Percentiles rank a stretch among this genome's conserved stretches.
phyloP scores from a whole-genome alignment of 2,329 filamentous ascomycete genomes.

The Verruconis gallopava region DNA sequence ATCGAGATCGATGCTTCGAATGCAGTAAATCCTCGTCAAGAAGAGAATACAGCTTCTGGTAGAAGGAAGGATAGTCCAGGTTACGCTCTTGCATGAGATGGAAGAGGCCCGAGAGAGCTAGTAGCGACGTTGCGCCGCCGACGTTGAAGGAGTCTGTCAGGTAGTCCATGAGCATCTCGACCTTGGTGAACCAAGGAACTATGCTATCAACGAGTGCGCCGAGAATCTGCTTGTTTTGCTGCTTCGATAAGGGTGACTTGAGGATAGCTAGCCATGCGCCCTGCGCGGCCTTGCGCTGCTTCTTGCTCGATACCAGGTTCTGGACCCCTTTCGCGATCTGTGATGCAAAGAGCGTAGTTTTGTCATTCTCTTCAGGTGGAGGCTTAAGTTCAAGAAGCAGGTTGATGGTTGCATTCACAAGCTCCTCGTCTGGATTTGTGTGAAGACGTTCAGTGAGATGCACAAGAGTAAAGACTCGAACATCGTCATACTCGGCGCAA shows the following conservation, averaged over 20 bases:
- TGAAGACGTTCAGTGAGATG: constrained; percentile 33
- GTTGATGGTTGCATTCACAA: constrained; percentile 5
- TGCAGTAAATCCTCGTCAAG: constrained; percentile 77
- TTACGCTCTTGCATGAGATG: constrained; percentile 90
- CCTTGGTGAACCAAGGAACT: constrained; percentile 77
- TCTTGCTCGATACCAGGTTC: constrained; percentile 47
- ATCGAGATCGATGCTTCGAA: constrained; percentile 84
- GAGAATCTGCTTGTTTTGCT: constrained; percentile 8
- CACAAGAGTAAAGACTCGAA: constrained; percentile 71
- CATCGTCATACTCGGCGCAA: constrained; percentile 67
- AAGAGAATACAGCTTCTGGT: constrained; percentile 83
- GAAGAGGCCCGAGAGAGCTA: constrained; percentile 86
- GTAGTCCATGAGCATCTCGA: constrained; percentile 89
- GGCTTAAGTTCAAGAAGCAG: constrained; percentile 11
- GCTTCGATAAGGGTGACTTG: constrained; percentile 28
- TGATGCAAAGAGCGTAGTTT: constrained; percentile 52
- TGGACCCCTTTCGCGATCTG: constrained; percentile 56
- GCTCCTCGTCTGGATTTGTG: background rate
- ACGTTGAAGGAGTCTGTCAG: constrained; percentile 80
- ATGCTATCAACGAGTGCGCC: constrained; percentile 59
- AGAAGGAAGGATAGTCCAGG: constrained; percentile 91
- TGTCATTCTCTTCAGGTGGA: constrained; percentile 1
- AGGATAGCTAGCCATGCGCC: constrained; percentile 77
- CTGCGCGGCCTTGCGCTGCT: constrained; percentile 54
- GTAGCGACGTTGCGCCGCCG: constrained; percentile 73